phyloP scores from a whole-genome alignment of 768 basidiomycete genomes.

The Auriscalpium microsporum region DNA sequence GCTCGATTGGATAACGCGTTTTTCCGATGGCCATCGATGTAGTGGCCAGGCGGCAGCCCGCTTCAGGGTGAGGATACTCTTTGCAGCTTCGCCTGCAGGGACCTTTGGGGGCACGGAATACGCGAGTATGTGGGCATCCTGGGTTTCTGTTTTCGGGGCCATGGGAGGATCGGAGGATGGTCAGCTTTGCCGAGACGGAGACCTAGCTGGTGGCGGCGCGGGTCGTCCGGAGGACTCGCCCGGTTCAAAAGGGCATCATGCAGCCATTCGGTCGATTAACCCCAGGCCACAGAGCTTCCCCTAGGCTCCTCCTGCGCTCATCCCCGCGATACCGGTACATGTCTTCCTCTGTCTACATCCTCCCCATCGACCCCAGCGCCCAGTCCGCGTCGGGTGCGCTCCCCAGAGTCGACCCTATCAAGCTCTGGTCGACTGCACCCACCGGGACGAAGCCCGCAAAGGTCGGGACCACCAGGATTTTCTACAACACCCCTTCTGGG shows the following conservation, averaged over 20 bases:
- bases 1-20: slow-evolving; percentile 22
- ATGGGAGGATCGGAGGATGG: too few relatives aligned
- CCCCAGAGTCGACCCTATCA: slow-evolving; percentile 32
- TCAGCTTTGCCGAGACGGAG: too few relatives aligned
- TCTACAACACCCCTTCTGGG: slow-evolving; percentile 44
- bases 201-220: too few relatives aligned
- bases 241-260: too few relatives aligned
- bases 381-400: slow-evolving; percentile 22
- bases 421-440: slow-evolving; percentile 48
- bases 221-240: too few relatives aligned
- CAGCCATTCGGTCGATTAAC: too few relatives aligned
- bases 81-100: too few relatives aligned
- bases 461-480: slow-evolving; percentile 54
- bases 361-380: slow-evolving; percentile 46
- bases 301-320: slow-evolving; percentile 12
- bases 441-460: slow-evolving; percentile 35
- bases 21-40: slow-evolving; percentile 32
- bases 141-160: too few relatives aligned
- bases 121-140: not conserved
- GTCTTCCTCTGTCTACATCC: slow-evolving; percentile 51
- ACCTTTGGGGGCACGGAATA: not conserved
- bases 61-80: too few relatives aligned
- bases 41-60: slow-evolving; percentile 27
- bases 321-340: slow-evolving; percentile 10
- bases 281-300: too few relatives aligned